Base-by-base conservation (phyloP, 2,329 filamentous ascomycete species). In the Diplodia scrobiculata region DNA sequence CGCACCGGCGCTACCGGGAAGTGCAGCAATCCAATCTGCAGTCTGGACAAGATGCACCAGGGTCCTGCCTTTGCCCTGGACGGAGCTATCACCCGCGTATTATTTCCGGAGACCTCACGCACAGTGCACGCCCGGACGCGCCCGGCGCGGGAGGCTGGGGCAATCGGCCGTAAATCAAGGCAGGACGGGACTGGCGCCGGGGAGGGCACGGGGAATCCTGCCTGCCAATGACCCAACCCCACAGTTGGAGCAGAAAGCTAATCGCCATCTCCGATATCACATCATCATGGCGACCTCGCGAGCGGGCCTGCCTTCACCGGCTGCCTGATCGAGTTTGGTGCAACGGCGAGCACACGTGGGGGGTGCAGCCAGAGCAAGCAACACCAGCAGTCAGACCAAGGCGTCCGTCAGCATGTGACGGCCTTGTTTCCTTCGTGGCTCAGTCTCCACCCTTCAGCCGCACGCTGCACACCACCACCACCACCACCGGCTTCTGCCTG, bases 251-350 rank as follows among this genome's bases (percentile, higher is more conserved):
- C 54, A 50, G 48, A 62, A 29, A 62, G 58, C 58, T 62, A 62
- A 62, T 62, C 58, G 58, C 27, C 58, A 62, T 62, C 58, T 62
- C 58, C 58, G 58, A 62, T 36, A 62, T 59, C 54, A 47, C 54
- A 45, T 59, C 29, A 62, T 36, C 58, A 50, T 38, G 25, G 25
- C 25, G 3, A 25, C 25, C 25, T 25, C 25, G 45, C 58, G 25
- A n/a, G 58, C 45, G 29, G 48, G 58, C 38, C 54, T 59, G 54
- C 54, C n/a, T 59, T 21, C 14, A 14, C 58, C 45, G 58, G 58
- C 58, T 62, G 41, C 58, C 58, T n/a, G 21, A 4, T 32, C 32
- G 38, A 41, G 55, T 11, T 11, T 59, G 38, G 55, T 59, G 21
- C 38, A 29, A 48, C 14, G 25, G 17, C 17, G 38, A 47, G 25